Conservation (phyloP, 306 rosid genomes). For the Mimosa bimucronata region DNA sequence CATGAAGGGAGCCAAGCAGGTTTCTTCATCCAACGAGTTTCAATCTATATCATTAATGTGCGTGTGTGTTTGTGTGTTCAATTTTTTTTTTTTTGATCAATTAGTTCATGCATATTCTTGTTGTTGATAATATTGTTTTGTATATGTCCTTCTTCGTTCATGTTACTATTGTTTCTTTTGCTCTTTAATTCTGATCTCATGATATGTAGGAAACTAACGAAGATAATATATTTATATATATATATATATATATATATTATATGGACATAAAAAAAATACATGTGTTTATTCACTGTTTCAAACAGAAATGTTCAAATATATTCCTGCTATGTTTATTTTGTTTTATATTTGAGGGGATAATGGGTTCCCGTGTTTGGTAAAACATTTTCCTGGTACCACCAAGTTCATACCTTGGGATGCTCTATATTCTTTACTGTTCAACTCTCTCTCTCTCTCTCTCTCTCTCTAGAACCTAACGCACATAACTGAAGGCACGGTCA, state of each 20-base stretch:
- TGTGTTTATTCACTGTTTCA: background rate
- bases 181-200: background rate
- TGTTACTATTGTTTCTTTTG: background rate
- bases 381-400: background rate
- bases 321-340: background rate
- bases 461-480: background rate
- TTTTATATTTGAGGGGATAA: no score
- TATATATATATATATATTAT: no score
- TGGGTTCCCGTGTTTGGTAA: no score
- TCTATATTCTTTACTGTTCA: background rate
- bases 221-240: background rate
- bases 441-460: background rate
- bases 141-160: no score
- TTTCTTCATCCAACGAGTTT: background rate
- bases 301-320: background rate
- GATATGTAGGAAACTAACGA: background rate
- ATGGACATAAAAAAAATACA: background rate
- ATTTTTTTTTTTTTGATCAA: no score
- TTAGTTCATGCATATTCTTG: background rate
- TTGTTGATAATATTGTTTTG: background rate
- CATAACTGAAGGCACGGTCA: background rate
- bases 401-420: background rate
- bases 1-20: slow-evolving; percentile 80
- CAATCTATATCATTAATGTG: no score
- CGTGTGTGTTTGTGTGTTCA: no score